Percentiles rank a stretch among this genome's conserved stretches.
Evolutionary conservation across 2,329 filamentous ascomycete species (phyloP).

Genomic region (Didymella lethalis): DNA sequence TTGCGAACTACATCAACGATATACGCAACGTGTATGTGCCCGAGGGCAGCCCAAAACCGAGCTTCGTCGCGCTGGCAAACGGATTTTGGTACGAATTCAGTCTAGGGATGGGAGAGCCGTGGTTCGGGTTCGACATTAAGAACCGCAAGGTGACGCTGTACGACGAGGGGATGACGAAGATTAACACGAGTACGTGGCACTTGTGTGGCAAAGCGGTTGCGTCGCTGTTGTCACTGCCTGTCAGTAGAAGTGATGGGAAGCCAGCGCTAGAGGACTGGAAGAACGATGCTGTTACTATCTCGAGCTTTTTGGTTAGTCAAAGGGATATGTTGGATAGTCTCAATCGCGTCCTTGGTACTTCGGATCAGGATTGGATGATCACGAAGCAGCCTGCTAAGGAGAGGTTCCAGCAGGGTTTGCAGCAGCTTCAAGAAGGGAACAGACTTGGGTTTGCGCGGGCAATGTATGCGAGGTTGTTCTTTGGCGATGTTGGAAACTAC

Average conservation of each 20-base stretch:
- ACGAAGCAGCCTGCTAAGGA: slow-evolving; percentile 56
- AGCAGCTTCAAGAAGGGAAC: slow-evolving; percentile 56
- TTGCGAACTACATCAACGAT: slow-evolving; percentile 19
- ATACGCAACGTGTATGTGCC: slow-evolving; percentile 12
- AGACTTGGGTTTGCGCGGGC: slow-evolving; percentile 55
- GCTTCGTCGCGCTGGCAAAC: slow-evolving; percentile 26
- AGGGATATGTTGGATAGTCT: slow-evolving; percentile 70
- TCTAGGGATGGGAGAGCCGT: slow-evolving; percentile 35
- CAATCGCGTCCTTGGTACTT: slow-evolving; percentile 65
- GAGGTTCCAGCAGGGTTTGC: slow-evolving; percentile 60
- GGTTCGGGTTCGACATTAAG: slow-evolving; percentile 51
- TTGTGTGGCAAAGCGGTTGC: slow-evolving; percentile 65
- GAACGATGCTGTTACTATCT: slow-evolving; percentile 33
- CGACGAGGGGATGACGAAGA: slow-evolving; percentile 40
- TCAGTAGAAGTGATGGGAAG: slow-evolving; percentile 13
- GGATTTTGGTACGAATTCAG: slow-evolving; percentile 53
- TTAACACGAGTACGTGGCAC: slow-evolving; percentile 63
- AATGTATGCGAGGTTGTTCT: slow-evolving; percentile 53
- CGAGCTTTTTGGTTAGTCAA: slow-evolving; percentile 56
- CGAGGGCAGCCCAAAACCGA: slow-evolving; percentile 5
- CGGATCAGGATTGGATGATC: slow-evolving; percentile 68
- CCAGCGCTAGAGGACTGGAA: slow-evolving; percentile 20
- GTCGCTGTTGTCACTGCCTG: slow-evolving; percentile 50
- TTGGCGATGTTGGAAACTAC: slow-evolving; percentile 27
- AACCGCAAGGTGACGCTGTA: slow-evolving; percentile 41